These are phyloP conservation scores for Phaeosphaeria sp. DNA, from an alignment of 2,329 filamentous ascomycete species.

Conservation along the genomic window DNA sequence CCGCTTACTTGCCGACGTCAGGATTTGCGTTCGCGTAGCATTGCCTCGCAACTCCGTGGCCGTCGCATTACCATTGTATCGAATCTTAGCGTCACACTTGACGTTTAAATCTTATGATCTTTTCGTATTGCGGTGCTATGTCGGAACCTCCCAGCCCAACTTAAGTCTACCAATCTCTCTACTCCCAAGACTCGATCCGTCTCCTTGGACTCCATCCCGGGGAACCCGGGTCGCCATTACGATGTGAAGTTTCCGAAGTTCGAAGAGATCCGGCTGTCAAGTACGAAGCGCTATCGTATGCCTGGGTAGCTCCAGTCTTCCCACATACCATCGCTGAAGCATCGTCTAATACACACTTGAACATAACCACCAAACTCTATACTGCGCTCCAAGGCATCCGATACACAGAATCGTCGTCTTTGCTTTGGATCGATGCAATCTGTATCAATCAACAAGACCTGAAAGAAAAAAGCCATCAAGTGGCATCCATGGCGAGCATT, in stretches of 20 bases:
- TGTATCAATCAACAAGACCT: conserved; percentile 9
- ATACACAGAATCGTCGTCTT: conserved; percentile 6
- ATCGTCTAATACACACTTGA: neutral
- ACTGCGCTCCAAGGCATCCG: neutral
- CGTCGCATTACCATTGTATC: too few species aligned
- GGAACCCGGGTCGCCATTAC: neutral
- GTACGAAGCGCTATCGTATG: conserved; percentile 13
- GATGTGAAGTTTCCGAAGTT: neutral
- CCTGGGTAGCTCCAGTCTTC: conserved; percentile 4
- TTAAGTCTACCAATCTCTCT: too few species aligned
- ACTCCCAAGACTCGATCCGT: neutral
- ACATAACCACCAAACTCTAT: neutral
- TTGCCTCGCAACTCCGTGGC: too few species aligned
- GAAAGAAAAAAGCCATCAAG: conserved; percentile 22
- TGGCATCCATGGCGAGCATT: conserved; percentile 19
- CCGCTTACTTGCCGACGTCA: too few species aligned
- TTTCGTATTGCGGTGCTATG: too few species aligned
- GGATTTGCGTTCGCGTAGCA: too few species aligned
- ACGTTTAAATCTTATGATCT: too few species aligned
- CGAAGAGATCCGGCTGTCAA: neutral
- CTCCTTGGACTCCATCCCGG: neutral
- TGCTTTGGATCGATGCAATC: conserved; percentile 3
- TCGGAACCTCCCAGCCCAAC: too few species aligned
- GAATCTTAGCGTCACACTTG: too few species aligned
- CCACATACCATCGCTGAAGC: conserved; percentile 5